phyloP scores from a whole-genome alignment of 1,139 yeast genomes.

The Candida sanyaensis region DNA sequence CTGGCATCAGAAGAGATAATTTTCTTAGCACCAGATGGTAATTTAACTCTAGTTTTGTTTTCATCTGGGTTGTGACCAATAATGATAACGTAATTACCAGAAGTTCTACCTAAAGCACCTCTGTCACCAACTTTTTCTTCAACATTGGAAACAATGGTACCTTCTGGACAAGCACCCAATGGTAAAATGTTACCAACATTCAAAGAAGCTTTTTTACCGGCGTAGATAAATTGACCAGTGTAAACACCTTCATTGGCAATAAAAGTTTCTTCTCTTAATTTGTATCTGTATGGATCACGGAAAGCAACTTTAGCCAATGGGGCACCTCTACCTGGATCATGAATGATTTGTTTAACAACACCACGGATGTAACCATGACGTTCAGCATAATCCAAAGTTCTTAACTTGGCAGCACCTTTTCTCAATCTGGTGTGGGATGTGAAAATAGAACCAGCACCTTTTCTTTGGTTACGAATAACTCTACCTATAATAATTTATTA shows the following conservation, averaged over 20 bases:
- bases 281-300: slow-evolving; percentile 99
- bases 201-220: slow-evolving; percentile 98
- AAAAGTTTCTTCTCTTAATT: slow-evolving; percentile 97
- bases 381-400: slow-evolving; percentile 99
- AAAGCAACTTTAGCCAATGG: slow-evolving; percentile 98
- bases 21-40: slow-evolving; percentile 99
- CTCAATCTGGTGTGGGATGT: slow-evolving; percentile 99
- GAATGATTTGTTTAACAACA: slow-evolving; percentile 96
- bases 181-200: slow-evolving; percentile 98
- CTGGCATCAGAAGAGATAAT: slow-evolving; percentile 92
- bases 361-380: slow-evolving; percentile 99
- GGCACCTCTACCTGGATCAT: slow-evolving; percentile 99
- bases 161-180: slow-evolving; percentile 97
- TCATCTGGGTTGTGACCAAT: slow-evolving; percentile 99
- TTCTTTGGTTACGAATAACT: slow-evolving; percentile 99
- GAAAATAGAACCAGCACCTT: slow-evolving; percentile 99
- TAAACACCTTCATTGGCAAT: slow-evolving; percentile 99
- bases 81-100: slow-evolving; percentile 98
- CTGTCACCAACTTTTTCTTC: slow-evolving; percentile 99
- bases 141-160: slow-evolving; percentile 97
- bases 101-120: slow-evolving; percentile 99
- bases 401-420: slow-evolving; percentile 99
- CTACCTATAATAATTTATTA: slow-evolving; percentile 64
- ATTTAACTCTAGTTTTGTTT: slow-evolving; percentile 98
- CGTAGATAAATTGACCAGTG: slow-evolving; percentile 99